Evolutionary conservation across 1,284 basidiomycete species (phyloP).

Genomic region (Laetiporus sulphureus): DNA sequence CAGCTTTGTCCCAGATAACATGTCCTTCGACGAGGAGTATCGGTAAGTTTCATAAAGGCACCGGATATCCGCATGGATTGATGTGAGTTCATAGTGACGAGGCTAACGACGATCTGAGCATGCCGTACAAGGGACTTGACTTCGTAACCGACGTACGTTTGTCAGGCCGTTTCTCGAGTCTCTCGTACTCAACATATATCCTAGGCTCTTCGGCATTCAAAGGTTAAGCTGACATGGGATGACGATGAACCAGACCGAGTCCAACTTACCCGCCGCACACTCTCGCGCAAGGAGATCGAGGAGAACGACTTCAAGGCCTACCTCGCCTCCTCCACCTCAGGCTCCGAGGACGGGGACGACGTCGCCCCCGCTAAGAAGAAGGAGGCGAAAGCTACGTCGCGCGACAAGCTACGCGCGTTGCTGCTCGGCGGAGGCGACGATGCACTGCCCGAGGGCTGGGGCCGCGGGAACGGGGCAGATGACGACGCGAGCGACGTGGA

Average conservation of each 20-base stretch:
- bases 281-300: slow-evolving; percentile 82
- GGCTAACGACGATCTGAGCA: slow-evolving; percentile 62
- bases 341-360: slow-evolving; percentile 35
- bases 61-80: background rate
- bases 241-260: slow-evolving; percentile 92
- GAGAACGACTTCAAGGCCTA: slow-evolving; percentile 84
- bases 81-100: slow-evolving; percentile 60
- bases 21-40: slow-evolving; percentile 82
- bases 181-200: background rate
- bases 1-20: slow-evolving; percentile 89
- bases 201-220: slow-evolving; percentile 95
- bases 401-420: slow-evolving; percentile 64
- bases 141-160: slow-evolving; percentile 85
- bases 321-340: slow-evolving; percentile 64
- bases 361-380: slow-evolving; percentile 22
- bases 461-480: slow-evolving; percentile 33
- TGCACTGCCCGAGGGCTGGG: slow-evolving; percentile 79
- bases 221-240: slow-evolving; percentile 98
- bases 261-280: slow-evolving; percentile 70
- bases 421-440: slow-evolving; percentile 63
- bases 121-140: slow-evolving; percentile 76
- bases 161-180: background rate
- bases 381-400: slow-evolving; percentile 38
- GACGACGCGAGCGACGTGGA: slow-evolving; percentile 52
- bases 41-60: slow-evolving; percentile 38